Evolutionary conservation across 1,139 yeast genomes (phyloP), one percentile per base, ranked within the genome.

Genomic region (Sugiyamaella castrensis): DNA sequence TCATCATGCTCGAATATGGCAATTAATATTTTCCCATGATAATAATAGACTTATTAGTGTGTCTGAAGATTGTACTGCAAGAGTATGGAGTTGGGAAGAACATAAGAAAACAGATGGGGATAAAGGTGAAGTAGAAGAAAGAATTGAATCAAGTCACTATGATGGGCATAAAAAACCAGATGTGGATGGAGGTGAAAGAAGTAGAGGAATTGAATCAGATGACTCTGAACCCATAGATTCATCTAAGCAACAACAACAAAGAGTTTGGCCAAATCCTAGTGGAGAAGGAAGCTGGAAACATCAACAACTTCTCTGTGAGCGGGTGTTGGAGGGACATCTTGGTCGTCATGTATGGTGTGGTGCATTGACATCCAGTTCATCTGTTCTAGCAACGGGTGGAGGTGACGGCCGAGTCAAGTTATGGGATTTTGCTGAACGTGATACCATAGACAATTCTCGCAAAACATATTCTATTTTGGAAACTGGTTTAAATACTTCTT

Each of bases 1-100:
- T 12, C 98, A 92, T 64, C 84, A 87, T 2, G 91, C 98, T 0
- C 77, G 98, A 63, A 89, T 92, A 38, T 92, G 98, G 98, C 79
- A 78, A 38, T 72, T 92, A 47, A 74, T 74, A 39, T 88, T 89
- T 64, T 77, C 73, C 53, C 42, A 30, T 10, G 66, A 65, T 7
- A 64, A 69, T 37, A 55, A 60, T 1, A 61, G 66, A 10, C 62
- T 84, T 1, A 71, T 79, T 27, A 84, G 95, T 67, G 81, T 82
- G 11, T 89, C 96, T 8, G 98, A 92, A 65, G 98, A 92, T 66
- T 81, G 94, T 59, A 84, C 96, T 0, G 79, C 87, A n/a, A 76
- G 97, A 56, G 63, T 84, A 0, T 92, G 98, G 98, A 67, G 47
- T 8, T 15, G 55, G 1, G 54, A 57, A 2, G 61, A 31, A 6